Conservation (phyloP, 1,284 basidiomycete species). For the Rhodotorula sp. region DNA sequence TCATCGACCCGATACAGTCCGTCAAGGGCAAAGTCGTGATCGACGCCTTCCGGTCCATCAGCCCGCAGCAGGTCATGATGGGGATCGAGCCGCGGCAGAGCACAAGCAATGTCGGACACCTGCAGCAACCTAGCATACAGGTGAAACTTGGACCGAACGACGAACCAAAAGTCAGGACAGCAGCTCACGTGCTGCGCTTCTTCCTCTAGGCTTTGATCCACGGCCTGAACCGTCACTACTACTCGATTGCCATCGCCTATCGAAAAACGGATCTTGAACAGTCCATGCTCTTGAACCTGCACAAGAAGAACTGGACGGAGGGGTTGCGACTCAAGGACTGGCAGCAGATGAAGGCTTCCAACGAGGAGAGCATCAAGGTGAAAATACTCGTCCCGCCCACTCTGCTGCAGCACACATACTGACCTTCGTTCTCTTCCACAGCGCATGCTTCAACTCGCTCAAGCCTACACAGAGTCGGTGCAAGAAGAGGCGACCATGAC, state of each 20-base stretch:
- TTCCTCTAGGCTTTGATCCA: constrained; percentile 55
- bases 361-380: constrained; percentile 90
- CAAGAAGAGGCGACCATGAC: constrained; percentile 92
- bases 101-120: constrained; percentile 96
- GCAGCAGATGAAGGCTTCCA: constrained; percentile 74
- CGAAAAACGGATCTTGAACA: constrained; percentile 96
- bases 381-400: constrained; percentile 33
- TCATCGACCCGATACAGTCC: constrained; percentile 98
- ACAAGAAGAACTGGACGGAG: constrained; percentile 97
- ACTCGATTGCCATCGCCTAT: constrained; percentile 94
- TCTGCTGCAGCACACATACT: not conserved
- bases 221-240: constrained; percentile 93
- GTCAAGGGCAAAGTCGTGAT: constrained; percentile 91
- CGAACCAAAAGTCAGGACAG: too few species aligned
- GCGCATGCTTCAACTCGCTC: constrained; percentile 87
- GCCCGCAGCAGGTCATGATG: constrained; percentile 72
- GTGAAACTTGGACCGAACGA: constrained; percentile 44
- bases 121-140: constrained; percentile 98
- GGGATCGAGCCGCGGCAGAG: constrained; percentile 96
- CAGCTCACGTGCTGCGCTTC: not conserved
- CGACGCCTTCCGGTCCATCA: constrained; percentile 96
- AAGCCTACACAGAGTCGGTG: constrained; percentile 91
- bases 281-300: constrained; percentile 95
- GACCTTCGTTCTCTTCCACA: constrained; percentile 47
- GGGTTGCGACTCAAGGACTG: constrained; percentile 87